Conservation (phyloP, 164 flowering plant genomes). For the Piper longum region DNA sequence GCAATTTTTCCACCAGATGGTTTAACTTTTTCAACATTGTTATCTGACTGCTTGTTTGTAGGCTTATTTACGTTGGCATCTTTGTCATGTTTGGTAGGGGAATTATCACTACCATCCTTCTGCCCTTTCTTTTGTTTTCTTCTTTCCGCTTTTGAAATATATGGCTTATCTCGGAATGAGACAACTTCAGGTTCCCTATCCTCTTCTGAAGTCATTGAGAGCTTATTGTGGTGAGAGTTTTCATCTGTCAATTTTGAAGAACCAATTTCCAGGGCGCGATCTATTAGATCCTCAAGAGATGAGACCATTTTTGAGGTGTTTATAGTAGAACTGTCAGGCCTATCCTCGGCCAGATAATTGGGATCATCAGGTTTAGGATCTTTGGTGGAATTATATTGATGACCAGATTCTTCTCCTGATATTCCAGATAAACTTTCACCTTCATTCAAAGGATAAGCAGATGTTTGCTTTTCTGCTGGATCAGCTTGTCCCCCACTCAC, state of each 20-base stretch:
- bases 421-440: neutral
- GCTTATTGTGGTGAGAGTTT: slow-evolving; percentile 19
- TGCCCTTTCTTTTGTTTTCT: slow-evolving; percentile 72
- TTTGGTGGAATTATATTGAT: slow-evolving; percentile 8
- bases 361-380: slow-evolving; percentile 6
- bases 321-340: neutral
- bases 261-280: slow-evolving; percentile 85
- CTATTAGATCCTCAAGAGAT: slow-evolving; percentile 77
- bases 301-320: slow-evolving; percentile 13
- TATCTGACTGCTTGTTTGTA: slow-evolving; percentile 17
- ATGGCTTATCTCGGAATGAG: slow-evolving; percentile 45
- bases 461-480: slow-evolving; percentile 37
- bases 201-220: slow-evolving; percentile 23
- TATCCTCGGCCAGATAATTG: slow-evolving; percentile 14
- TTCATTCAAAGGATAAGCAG: slow-evolving; percentile 10
- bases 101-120: slow-evolving; percentile 17
- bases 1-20: slow-evolving; percentile 42
- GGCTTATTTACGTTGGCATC: slow-evolving; percentile 19
- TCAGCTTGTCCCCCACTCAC: slow-evolving; percentile 31
- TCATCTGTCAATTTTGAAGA: slow-evolving; percentile 30
- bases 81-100: slow-evolving; percentile 18
- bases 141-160: slow-evolving; percentile 84
- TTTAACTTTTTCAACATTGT: slow-evolving; percentile 19
- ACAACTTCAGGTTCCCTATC: slow-evolving; percentile 25
- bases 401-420: slow-evolving; percentile 7